Base-by-base conservation (phyloP, 2,329 filamentous ascomycete genomes). In the Botrytis aclada region DNA sequence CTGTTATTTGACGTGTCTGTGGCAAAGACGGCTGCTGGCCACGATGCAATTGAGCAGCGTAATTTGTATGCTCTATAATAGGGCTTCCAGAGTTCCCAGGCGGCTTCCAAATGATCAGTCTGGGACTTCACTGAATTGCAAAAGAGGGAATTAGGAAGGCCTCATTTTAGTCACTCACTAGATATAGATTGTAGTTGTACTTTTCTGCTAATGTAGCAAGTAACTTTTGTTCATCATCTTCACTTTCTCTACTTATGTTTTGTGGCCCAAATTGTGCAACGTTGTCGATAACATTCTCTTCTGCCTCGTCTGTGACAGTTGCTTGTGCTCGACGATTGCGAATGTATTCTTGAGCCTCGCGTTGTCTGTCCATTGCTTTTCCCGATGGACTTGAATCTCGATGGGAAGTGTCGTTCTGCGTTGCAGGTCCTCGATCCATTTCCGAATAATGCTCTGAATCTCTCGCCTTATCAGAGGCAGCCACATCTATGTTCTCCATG, bases 401-500 rank as follows among this genome's bases (percentile, higher is more conserved):
- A 60, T 72, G 51, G 29, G 54, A 67, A 29, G 58, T 51, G 37
- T 72, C 70, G 56, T 37, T 60, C 41, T 67, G 70, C 37, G 54
- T 69, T 60, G 70, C 62, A 69, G 45, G 39, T 34, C 34, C 70
- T 69, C 63, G 51, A 69, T 72, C 63, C 62, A 72, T 56, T 58
- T 60, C 62, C 51, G 39, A 54, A 43, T 69, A 72, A 34, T 47
- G 61, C 64, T 56, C 70, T 69, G 56, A 56, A 69, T 25, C 47
- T 34, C 60, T 67, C 32, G n/a, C 70, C 70, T 72, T 72, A 69
- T 72, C 70, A 56, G 70, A 69, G 22, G 41, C 14, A 69, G 63
- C 70, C 63, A 72, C 70, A 72, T 72, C 70, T 72, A 45, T 39
- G 63, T 51, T 69, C 70, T 72, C 70, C 70, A 72, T 72, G 54